Conservation (phyloP, 2,329 filamentous ascomycete genomes). For the Chaetomiaceae sp. region DNA sequence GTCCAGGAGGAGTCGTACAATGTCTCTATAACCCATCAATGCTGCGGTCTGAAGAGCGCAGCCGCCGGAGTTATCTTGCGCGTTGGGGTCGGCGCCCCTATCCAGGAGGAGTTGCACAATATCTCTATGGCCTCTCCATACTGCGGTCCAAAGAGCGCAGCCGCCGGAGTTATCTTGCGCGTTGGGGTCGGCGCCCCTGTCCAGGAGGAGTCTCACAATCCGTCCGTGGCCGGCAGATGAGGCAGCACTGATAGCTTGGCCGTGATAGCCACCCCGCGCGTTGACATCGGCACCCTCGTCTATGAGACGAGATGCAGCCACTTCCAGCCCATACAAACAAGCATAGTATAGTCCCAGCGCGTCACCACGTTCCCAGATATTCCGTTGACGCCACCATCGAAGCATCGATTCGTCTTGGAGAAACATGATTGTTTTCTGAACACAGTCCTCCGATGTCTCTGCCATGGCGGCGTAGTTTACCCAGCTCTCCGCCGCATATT, state of each 20-base stretch:
- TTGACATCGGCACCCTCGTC: constrained; percentile 3
- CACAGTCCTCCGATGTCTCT: background rate
- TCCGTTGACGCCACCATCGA: background rate
- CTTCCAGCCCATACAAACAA: background rate
- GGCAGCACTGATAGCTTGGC: constrained; percentile 2
- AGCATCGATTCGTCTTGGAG: background rate
- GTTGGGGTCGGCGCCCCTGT: background rate
- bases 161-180: background rate
- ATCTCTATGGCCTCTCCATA: background rate
- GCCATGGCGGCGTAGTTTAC: background rate
- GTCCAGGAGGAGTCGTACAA: background rate
- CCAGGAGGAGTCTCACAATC: background rate
- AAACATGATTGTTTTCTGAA: background rate
- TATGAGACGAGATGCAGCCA: background rate
- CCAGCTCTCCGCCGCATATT: constrained; percentile 1
- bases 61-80: background rate
- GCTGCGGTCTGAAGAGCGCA: background rate
- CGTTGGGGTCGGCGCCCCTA: background rate
- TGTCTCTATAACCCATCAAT: background rate
- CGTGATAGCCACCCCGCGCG: background rate
- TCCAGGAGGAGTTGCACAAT: background rate
- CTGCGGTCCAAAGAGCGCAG: background rate
- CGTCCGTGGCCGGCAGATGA: background rate
- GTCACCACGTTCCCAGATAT: too few relatives aligned
- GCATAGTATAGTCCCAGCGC: constrained; percentile 8